Evolutionary conservation across 129 eudicot species (phyloP).

Genomic region (Artemisia tridentata): DNA sequence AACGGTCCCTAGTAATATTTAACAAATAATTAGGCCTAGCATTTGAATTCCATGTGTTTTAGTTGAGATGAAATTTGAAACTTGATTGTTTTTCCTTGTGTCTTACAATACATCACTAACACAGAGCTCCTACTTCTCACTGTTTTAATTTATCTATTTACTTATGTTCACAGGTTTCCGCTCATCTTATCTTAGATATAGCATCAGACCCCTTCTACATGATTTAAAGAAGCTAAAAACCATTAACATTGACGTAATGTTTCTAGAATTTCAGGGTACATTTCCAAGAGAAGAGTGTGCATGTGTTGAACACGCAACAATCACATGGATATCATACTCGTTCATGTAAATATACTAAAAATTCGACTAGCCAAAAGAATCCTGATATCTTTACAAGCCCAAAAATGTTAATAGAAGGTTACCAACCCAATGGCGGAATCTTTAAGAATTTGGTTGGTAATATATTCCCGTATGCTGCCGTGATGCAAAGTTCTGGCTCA

Average conservation of each 20-base stretch:
- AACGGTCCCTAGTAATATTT: slow-evolving; percentile 68
- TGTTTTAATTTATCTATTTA: no score
- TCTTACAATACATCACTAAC: background rate
- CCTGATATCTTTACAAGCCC: slow-evolving; percentile 14
- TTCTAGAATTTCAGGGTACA: no score
- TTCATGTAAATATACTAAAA: background rate
- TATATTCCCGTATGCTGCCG: slow-evolving; percentile 95
- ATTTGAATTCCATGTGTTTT: slow-evolving; percentile 8
- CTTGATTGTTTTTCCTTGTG: background rate
- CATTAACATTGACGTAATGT: no score
- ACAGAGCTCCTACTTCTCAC: no score
- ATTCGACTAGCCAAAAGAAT: slow-evolving; percentile 5
- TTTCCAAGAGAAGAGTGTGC: no score
- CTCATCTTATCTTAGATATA: no score
- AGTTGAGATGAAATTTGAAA: background rate
- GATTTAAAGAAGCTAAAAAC: no score
- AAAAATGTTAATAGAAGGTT: slow-evolving; percentile 12
- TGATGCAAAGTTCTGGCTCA: slow-evolving; percentile 79
- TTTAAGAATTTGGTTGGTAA: slow-evolving; percentile 81
- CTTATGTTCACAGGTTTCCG: no score
- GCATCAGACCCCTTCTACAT: no score
- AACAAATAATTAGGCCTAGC: background rate
- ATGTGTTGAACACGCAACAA: background rate
- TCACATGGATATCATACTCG: background rate
- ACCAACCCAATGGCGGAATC: slow-evolving; percentile 84